These are phyloP conservation scores for Rubia peregrina DNA, from an alignment of 305 asterid species.

Conservation along the genomic window DNA sequence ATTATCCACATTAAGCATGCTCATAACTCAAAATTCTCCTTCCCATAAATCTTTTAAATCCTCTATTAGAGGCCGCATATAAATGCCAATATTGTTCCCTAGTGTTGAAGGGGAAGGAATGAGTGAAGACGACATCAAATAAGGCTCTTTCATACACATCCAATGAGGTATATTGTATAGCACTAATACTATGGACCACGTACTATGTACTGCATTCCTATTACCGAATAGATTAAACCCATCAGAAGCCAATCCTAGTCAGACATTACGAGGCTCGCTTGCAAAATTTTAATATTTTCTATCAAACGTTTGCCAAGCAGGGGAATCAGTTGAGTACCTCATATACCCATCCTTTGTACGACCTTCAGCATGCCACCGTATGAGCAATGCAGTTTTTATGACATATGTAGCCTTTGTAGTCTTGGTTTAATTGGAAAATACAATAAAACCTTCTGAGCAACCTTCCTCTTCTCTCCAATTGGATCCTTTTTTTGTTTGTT, in stretches of 20 bases:
- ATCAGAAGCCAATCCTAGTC: constrained; percentile 19
- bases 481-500: neutral
- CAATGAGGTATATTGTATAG: constrained; percentile 15
- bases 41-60: neutral
- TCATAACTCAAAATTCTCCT: neutral
- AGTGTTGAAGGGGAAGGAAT: too few species aligned
- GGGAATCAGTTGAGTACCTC: neutral
- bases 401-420: neutral
- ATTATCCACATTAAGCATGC: constrained; percentile 6
- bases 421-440: constrained; percentile 18
- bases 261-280: constrained; percentile 10
- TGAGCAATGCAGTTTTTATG: neutral
- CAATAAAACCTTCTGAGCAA: neutral
- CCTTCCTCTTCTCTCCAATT: neutral
- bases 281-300: neutral
- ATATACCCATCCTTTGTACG: neutral
- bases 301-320: neutral
- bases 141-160: constrained; percentile 12
- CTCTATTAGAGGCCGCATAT: too few species aligned
- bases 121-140: neutral
- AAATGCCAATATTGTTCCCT: too few species aligned
- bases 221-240: constrained; percentile 20
- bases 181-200: constrained; percentile 17
- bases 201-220: constrained; percentile 12
- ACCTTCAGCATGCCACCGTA: neutral